Percentiles rank a stretch among this genome's conserved stretches.
Conservation (phyloP, 2,329 filamentous ascomycete genomes). For the Pleurostoma richardsiae region DNA sequence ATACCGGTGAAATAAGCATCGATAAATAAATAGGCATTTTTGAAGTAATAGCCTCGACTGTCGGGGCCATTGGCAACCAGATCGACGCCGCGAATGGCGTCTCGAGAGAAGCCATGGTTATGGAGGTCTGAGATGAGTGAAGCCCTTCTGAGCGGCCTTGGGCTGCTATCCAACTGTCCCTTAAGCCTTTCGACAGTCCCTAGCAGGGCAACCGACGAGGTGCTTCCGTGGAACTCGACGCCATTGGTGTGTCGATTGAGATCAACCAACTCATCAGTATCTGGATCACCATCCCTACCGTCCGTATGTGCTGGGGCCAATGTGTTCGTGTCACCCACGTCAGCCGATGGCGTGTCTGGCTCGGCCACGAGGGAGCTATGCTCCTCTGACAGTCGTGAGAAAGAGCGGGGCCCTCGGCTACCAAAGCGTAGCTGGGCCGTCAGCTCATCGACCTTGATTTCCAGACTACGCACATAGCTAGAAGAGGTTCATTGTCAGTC, state of each 20-base stretch:
- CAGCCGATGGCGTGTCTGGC: constrained; percentile 3
- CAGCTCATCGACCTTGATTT: constrained; percentile 7
- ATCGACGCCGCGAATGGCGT: too few relatives aligned
- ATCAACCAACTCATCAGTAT: constrained; percentile 32
- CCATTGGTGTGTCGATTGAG: constrained; percentile 38
- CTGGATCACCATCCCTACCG: constrained; percentile 17
- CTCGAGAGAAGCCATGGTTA: too few relatives aligned
- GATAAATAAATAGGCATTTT: not conserved
- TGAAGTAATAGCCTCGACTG: not conserved
- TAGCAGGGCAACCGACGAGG: constrained; percentile 38
- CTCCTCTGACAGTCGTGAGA: too few relatives aligned
- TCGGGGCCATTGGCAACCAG: too few relatives aligned
- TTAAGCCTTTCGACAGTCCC: too few relatives aligned
- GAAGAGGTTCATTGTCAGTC: not conserved
- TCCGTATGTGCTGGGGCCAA: constrained; percentile 7
- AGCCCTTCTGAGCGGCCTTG: too few relatives aligned
- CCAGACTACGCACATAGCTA: constrained; percentile 15
- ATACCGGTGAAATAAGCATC: not conserved
- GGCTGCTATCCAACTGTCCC: too few relatives aligned
- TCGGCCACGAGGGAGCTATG: not conserved
- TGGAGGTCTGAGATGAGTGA: too few relatives aligned
- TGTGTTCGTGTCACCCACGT: constrained; percentile 11
- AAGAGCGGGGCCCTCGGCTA: not conserved
- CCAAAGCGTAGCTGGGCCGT: constrained; percentile 3
- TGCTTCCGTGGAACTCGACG: constrained; percentile 42